These are phyloP conservation scores for Metschnikowia vanudenii DNA, from an alignment of 805 yeast genomes.

Conservation along the genomic window DNA sequence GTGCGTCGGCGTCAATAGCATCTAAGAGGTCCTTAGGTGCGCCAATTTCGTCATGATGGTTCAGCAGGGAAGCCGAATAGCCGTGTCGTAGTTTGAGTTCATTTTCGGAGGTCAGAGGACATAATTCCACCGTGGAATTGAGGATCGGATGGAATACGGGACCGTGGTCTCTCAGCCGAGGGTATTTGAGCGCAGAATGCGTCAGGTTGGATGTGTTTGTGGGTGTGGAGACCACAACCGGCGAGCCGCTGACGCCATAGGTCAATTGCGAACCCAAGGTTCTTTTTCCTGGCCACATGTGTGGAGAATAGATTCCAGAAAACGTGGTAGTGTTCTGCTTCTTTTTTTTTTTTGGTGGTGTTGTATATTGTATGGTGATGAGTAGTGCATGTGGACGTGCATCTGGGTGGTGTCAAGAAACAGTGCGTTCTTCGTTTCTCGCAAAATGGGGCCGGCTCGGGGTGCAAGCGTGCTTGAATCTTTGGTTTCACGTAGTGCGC, in stretches of 20 bases:
- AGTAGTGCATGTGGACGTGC: slow-evolving; percentile 5
- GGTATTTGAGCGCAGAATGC: slow-evolving; percentile 9
- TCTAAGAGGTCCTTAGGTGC: slow-evolving; percentile 3
- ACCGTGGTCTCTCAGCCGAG: slow-evolving; percentile 13
- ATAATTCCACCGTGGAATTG: slow-evolving; percentile 10
- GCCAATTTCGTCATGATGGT: slow-evolving; percentile 3
- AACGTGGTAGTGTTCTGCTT: slow-evolving; percentile 27
- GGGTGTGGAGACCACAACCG: slow-evolving; percentile 4
- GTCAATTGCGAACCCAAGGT: slow-evolving; percentile 19
- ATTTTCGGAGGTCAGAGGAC: not conserved
- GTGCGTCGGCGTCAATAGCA: slow-evolving; percentile 13
- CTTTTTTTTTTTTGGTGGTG: slow-evolving; percentile 60
- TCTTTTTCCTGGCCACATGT: slow-evolving; percentile 20
- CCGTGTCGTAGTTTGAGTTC: slow-evolving; percentile 2
- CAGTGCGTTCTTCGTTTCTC: too few relatives aligned
- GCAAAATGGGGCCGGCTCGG: too few relatives aligned
- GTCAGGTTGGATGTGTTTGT: not conserved
- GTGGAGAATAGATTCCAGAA: not conserved
- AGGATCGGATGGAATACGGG: slow-evolving; percentile 13
- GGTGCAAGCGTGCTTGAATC: too few relatives aligned
- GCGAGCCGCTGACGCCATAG: slow-evolving; percentile 18
- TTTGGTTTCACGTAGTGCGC: too few relatives aligned
- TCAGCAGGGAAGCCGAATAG: not conserved
- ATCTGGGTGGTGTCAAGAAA: not conserved
- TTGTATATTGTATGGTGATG: slow-evolving; percentile 1